A percentile compares a stretch with the other conserved stretches of the same genome.
These are phyloP conservation scores for Lodderomyces elongisporus DNA, from an alignment of 1,139 yeast genomes.

Conservation along the genomic window DNA sequence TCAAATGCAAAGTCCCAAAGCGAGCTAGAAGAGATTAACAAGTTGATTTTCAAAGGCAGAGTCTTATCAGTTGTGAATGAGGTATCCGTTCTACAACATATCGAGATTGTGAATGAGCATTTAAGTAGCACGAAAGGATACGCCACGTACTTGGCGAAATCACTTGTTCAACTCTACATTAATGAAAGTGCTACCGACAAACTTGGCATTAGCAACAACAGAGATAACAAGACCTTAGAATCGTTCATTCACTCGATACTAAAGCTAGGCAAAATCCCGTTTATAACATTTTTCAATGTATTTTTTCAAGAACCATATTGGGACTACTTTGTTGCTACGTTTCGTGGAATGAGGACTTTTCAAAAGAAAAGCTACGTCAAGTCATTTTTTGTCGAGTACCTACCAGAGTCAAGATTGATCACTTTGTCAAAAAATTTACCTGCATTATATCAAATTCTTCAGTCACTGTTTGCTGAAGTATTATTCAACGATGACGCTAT, in stretches of 20 bases:
- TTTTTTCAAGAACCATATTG: constrained; percentile 21
- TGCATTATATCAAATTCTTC: constrained; percentile 9
- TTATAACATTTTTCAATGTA: constrained; percentile 19
- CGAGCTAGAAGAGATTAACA: constrained; percentile 31
- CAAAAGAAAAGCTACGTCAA: constrained; percentile 21
- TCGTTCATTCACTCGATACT: constrained; percentile 22
- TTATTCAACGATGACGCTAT: constrained; percentile 17
- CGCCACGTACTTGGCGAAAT: constrained; percentile 17
- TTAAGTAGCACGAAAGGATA: constrained; percentile 21
- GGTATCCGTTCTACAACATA: constrained; percentile 8
- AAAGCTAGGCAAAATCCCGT: constrained; percentile 18
- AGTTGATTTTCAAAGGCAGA: constrained; percentile 33
- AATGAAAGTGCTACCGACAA: constrained; percentile 5
- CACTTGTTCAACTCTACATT: constrained; percentile 12
- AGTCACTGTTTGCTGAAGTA: constrained; percentile 13
- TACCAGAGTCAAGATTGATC: constrained; percentile 1
- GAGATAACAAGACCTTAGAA: constrained; percentile 10
- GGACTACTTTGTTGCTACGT: constrained; percentile 16
- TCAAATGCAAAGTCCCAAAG: constrained; percentile 5
- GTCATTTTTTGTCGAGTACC: constrained; percentile 7
- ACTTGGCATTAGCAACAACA: no score
- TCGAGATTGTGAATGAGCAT: constrained; percentile 11
- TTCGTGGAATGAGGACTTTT: constrained; percentile 22
- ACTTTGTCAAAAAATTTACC: constrained; percentile 6
- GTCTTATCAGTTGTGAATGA: constrained; percentile 25